phyloP scores from a whole-genome alignment of 345 rosid species.

The Mallotus nudiflorus region DNA sequence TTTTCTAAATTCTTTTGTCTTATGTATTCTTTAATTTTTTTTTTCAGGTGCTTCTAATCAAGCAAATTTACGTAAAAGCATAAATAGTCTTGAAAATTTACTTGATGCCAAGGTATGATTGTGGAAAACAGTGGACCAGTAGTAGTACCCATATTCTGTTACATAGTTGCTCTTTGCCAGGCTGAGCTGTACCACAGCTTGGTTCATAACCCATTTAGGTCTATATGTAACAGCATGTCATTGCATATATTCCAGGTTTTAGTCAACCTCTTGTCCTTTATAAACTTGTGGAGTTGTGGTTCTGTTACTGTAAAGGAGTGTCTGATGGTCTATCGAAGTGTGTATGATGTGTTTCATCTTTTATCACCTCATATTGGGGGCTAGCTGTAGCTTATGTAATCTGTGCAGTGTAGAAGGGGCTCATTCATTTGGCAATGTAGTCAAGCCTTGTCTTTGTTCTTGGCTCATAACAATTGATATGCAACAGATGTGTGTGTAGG shows the following conservation, averaged over 20 bases:
- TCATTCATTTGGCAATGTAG: no score
- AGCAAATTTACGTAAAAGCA: slow-evolving; percentile 67
- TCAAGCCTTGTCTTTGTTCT: not conserved
- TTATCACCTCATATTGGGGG: not conserved
- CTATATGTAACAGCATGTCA: not conserved
- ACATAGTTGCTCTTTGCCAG: not conserved
- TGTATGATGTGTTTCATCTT: no score
- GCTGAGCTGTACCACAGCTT: not conserved
- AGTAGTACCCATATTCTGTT: not conserved
- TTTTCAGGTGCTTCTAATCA: slow-evolving; percentile 71
- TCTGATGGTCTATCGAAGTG: not conserved
- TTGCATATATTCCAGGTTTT: not conserved
- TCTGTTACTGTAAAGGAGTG: not conserved
- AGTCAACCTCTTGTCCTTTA: not conserved
- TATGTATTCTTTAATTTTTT: slow-evolving; percentile 3
- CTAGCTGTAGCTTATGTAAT: not conserved
- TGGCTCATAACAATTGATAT: not conserved
- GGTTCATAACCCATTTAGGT: no score
- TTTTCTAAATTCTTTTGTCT: no score
- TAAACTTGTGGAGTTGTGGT: not conserved
- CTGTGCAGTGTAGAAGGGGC: no score
- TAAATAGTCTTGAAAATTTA: slow-evolving; percentile 87
- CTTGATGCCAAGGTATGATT: slow-evolving; percentile 88
- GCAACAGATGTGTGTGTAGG: not conserved
- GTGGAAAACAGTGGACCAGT: slow-evolving; percentile 7